These are phyloP conservation scores for Cytospora chrysosperma DNA, from an alignment of 2,329 filamentous ascomycete genomes.

Conservation along the genomic window DNA sequence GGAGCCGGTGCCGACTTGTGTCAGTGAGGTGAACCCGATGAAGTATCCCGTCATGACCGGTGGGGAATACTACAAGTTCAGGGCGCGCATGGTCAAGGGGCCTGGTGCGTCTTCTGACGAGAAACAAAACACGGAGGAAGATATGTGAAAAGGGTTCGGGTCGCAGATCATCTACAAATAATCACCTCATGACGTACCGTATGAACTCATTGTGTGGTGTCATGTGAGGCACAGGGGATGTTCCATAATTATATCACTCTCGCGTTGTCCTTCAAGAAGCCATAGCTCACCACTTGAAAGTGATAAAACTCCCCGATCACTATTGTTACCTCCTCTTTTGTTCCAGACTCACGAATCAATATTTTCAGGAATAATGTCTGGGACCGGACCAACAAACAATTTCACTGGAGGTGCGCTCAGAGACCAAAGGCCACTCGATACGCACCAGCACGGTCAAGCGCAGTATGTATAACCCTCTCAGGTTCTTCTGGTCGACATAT, in stretches of 20 bases:
- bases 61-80: conserved; percentile 33
- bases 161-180: conserved; percentile 1
- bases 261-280: not conserved
- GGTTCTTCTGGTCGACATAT: not conserved
- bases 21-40: conserved; percentile 33
- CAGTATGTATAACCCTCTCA: not conserved
- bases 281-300: no score
- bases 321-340: not conserved
- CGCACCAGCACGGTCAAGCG: conserved; percentile 1
- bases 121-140: not conserved
- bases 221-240: not conserved
- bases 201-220: not conserved
- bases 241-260: not conserved
- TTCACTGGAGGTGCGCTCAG: not conserved
- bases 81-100: not conserved
- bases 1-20: conserved; percentile 34
- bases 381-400: conserved; percentile 1
- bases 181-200: conserved; percentile 2
- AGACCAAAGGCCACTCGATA: not conserved
- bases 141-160: not conserved
- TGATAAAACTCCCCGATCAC: not conserved
- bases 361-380: not conserved
- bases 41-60: conserved; percentile 37
- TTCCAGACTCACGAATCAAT: not conserved
- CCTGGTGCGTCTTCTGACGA: not conserved